phyloP scores from a whole-genome alignment of 176 grass and related monocot species.

The Secale cereale region DNA sequence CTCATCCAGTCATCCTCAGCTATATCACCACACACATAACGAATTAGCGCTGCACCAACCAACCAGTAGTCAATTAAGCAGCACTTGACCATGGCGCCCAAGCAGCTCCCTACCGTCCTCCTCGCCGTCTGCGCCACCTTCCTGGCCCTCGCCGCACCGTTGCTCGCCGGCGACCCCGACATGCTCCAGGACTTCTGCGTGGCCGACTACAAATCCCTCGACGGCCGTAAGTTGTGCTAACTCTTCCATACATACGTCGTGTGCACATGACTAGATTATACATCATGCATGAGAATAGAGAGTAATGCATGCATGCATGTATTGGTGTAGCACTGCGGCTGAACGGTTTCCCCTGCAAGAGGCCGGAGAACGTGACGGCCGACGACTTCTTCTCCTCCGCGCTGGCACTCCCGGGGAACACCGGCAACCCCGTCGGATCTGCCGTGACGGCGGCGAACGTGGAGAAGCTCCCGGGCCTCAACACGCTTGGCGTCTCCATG shows the following conservation, averaged over 20 bases:
- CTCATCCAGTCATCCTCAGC: neutral
- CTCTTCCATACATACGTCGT: too few relatives aligned
- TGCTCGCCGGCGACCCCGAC: slow-evolving; percentile 54
- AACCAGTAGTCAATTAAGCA: too few relatives aligned
- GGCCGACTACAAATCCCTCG: slow-evolving; percentile 52
- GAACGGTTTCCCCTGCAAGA: too few relatives aligned
- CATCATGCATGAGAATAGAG: too few relatives aligned
- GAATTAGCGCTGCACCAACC: too few relatives aligned
- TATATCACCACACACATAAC: too few relatives aligned
- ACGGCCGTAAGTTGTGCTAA: slow-evolving; percentile 58
- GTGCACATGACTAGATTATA: too few relatives aligned
- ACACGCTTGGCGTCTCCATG: slow-evolving; percentile 61
- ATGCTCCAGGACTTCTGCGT: slow-evolving; percentile 89
- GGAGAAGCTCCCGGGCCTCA: slow-evolving; percentile 49
- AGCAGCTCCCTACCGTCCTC: neutral
- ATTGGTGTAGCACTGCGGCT: too few relatives aligned
- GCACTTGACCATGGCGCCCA: too few relatives aligned
- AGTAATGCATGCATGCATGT: too few relatives aligned
- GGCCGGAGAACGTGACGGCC: slow-evolving; percentile 53
- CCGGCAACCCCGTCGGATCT: slow-evolving; percentile 37
- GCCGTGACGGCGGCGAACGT: slow-evolving; percentile 46
- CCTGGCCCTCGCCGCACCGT: slow-evolving; percentile 6
- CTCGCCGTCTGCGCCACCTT: neutral
- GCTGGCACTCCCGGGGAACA: slow-evolving; percentile 31
- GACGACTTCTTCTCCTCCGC: slow-evolving; percentile 56